These are phyloP conservation scores for Aspergillus aculeatinus DNA, from an alignment of 2,329 filamentous ascomycete genomes.

Conservation along the genomic window DNA sequence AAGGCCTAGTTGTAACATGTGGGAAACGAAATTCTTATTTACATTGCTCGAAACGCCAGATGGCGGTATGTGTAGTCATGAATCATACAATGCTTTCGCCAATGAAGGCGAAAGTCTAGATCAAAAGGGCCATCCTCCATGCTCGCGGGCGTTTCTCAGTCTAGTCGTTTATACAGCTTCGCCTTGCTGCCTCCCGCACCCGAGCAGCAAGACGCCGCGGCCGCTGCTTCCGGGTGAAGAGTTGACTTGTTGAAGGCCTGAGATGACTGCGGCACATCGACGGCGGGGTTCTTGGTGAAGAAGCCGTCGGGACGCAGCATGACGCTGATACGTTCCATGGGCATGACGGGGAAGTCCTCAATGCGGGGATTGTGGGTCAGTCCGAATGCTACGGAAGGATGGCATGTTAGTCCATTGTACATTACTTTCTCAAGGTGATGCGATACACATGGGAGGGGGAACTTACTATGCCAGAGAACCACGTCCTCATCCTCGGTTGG, in stretches of 20 bases:
- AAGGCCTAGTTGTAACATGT: too few species aligned
- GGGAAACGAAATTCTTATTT: too few species aligned
- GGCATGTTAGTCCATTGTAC: neutral
- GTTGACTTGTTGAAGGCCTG: constrained; percentile 46
- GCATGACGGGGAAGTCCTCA: constrained; percentile 70
- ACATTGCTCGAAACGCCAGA: neutral
- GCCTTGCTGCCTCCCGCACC: constrained; percentile 25
- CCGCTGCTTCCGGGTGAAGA: constrained; percentile 27
- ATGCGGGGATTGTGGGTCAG: constrained; percentile 65
- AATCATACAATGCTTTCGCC: neutral
- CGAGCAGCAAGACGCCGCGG: constrained; percentile 21
- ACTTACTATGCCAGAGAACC: constrained; percentile 41
- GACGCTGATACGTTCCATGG: constrained; percentile 54
- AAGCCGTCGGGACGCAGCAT: constrained; percentile 53
- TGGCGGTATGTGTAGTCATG: neutral
- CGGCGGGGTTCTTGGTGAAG: constrained; percentile 52
- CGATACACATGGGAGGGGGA: constrained; percentile 30
- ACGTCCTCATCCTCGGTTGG: constrained; percentile 49
- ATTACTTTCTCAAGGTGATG: neutral
- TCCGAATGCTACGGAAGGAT: constrained; percentile 41
- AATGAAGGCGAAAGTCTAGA: neutral
- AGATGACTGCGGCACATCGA: constrained; percentile 47
- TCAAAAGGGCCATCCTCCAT: neutral
- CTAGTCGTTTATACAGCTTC: constrained; percentile 28
- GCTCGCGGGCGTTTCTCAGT: neutral